A percentile compares a stretch with the other conserved stretches of the same genome.
Evolutionary conservation across 352 stramenopile genomes (phyloP).

Genomic region (Phytophthora idaei): DNA sequence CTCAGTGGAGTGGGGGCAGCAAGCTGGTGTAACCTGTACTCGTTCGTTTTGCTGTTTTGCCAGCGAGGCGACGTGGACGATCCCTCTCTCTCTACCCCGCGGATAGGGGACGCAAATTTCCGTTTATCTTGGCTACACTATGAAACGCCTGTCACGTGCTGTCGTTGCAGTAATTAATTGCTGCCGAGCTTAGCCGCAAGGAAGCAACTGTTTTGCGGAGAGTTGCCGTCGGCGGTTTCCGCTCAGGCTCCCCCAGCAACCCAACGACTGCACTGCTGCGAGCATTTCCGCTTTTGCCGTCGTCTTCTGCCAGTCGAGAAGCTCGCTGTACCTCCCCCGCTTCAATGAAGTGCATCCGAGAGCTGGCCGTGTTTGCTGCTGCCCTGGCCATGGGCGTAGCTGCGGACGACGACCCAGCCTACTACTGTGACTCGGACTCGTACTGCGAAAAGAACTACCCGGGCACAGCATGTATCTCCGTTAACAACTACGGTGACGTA

Average conservation of each 20-base stretch:
- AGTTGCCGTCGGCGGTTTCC: conserved; percentile 17
- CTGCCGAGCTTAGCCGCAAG: background rate
- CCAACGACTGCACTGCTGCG: conserved; percentile 7
- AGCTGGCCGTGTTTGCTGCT: conserved; percentile 40
- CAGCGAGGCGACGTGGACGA: background rate
- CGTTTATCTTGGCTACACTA: conserved; percentile 25
- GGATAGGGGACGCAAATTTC: conserved; percentile 33
- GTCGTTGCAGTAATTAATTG: conserved; percentile 24
- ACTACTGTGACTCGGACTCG: conserved; percentile 68
- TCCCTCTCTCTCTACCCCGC: conserved; percentile 7
- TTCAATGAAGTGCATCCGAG: conserved; percentile 52
- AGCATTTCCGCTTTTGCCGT: conserved; percentile 38
- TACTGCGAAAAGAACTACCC: conserved; percentile 76
- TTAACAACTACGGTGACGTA: conserved; percentile 80
- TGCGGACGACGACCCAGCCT: conserved; percentile 43
- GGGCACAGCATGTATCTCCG: conserved; percentile 74
- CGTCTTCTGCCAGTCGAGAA: conserved; percentile 17
- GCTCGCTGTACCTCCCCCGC: background rate
- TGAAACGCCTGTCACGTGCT: conserved; percentile 14
- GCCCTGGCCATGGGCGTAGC: conserved; percentile 32
- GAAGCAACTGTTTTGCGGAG: conserved; percentile 18
- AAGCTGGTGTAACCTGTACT: conserved; percentile 2
- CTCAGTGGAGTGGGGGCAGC: background rate
- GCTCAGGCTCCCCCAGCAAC: conserved; percentile 11
- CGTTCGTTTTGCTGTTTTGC: conserved; percentile 29